Conservation (phyloP, 495 filamentous ascomycete species). For the Cercophora samala region DNA sequence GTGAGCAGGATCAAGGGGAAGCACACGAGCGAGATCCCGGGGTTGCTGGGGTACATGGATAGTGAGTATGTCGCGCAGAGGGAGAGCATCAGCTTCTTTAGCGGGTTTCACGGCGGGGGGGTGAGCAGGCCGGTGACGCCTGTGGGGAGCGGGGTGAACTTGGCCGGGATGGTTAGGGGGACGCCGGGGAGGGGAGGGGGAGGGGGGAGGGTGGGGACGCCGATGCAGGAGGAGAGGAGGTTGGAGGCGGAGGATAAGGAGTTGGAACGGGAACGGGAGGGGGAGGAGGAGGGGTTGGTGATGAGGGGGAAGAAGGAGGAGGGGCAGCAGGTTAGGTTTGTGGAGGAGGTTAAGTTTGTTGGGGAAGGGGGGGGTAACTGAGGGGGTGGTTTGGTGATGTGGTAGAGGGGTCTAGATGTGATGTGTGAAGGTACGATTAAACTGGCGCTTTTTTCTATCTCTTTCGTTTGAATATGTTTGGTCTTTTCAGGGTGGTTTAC, state of each 20-base stretch:
- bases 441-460: no score
- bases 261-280: neutral
- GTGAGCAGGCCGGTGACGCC: constrained; percentile 44
- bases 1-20: constrained; percentile 80
- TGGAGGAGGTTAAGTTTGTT: neutral
- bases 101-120: constrained; percentile 35
- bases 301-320: neutral
- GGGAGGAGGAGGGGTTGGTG: neutral
- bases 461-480: neutral
- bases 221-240: neutral
- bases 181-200: constrained; percentile 17
- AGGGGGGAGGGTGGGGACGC: neutral
- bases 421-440: no score
- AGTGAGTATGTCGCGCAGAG: constrained; percentile 90
- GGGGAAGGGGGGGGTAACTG: constrained; percentile 5
- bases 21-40: constrained; percentile 74
- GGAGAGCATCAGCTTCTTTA: constrained; percentile 81
- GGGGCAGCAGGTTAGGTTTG: neutral
- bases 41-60: constrained; percentile 82
- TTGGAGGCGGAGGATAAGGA: neutral
- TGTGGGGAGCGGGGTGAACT: constrained; percentile 10
- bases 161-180: constrained; percentile 17
- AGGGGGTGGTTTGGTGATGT: neutral
- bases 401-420: no score
- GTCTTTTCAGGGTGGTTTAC: neutral